Percentiles rank a stretch among this genome's conserved stretches.
These are phyloP conservation scores for Magnaporthiopsis poae DNA, from an alignment of 2,329 filamentous ascomycete genomes.

Conservation along the genomic window DNA sequence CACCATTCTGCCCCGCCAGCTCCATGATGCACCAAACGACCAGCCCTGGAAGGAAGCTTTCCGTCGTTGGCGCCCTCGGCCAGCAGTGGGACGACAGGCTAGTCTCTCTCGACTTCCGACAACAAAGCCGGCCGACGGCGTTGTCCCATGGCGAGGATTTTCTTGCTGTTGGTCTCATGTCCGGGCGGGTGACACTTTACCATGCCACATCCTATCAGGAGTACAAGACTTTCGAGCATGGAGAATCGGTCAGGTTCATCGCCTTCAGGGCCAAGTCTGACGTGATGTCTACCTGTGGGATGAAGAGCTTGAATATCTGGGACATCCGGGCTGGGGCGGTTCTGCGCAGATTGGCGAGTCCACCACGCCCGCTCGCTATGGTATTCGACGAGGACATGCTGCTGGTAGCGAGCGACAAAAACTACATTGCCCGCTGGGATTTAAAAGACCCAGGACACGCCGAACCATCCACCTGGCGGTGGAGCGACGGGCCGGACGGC, in stretches of 20 bases:
- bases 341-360: constrained; percentile 18
- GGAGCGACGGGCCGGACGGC: constrained; percentile 15
- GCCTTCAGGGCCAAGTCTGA: constrained; percentile 20
- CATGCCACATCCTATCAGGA: constrained; percentile 19
- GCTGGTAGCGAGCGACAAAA: constrained; percentile 19
- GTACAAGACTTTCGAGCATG: constrained; percentile 19
- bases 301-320: constrained; percentile 22
- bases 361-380: constrained; percentile 17
- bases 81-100: constrained; percentile 24
- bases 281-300: constrained; percentile 22
- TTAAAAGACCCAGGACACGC: constrained; percentile 6
- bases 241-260: constrained; percentile 22
- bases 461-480: constrained; percentile 11
- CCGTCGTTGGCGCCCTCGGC: constrained; percentile 17
- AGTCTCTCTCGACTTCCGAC: constrained; percentile 19
- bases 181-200: constrained; percentile 18
- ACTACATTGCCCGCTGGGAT: constrained; percentile 21
- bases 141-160: constrained; percentile 20
- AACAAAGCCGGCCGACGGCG: constrained; percentile 16
- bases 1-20: constrained; percentile 23
- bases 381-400: constrained; percentile 20
- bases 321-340: constrained; percentile 19
- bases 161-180: constrained; percentile 19
- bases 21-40: constrained; percentile 18
- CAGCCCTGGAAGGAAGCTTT: constrained; percentile 11